Percentiles rank a stretch among this genome's conserved stretches.
Conservation (phyloP, 805 yeast species). For the Yamadazyma laniorum region DNA sequence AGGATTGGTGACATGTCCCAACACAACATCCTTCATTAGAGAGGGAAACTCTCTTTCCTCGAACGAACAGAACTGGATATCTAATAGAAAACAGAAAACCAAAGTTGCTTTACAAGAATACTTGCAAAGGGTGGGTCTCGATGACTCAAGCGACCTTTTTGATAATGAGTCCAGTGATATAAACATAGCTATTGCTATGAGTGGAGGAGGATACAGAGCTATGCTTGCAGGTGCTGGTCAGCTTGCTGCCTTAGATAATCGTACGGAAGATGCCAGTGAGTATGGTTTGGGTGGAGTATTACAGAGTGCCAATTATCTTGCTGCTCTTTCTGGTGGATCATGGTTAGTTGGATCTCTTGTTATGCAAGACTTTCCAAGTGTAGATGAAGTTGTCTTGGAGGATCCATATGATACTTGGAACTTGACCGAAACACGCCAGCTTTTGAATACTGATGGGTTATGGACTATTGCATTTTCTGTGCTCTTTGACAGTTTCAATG, state of each 20-base stretch:
- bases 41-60: conserved; percentile 24
- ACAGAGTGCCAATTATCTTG: conserved; percentile 65
- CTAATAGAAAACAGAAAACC: conserved; percentile 22
- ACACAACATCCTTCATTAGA: conserved; percentile 20
- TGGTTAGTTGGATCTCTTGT: conserved; percentile 75
- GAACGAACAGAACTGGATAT: conserved; percentile 25
- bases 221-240: conserved; percentile 80
- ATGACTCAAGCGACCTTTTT: conserved; percentile 17
- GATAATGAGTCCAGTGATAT: conserved; percentile 14
- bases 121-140: conserved; percentile 21
- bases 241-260: conserved; percentile 72
- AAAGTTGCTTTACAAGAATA: conserved; percentile 22
- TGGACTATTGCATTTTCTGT: conserved; percentile 21
- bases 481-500: conserved; percentile 20
- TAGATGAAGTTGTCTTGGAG: conserved; percentile 51
- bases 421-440: conserved; percentile 25
- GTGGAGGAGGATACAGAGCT: conserved; percentile 44
- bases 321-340: conserved; percentile 83
- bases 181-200: conserved; percentile 35
- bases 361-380: conserved; percentile 69
- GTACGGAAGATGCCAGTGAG: conserved; percentile 53
- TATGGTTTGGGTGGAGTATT: conserved; percentile 70
- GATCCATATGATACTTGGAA: conserved; percentile 36
- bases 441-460: conserved; percentile 23
- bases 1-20: conserved; percentile 27